These are phyloP conservation scores for Mycosphaerelloides madeirae DNA, from an alignment of 2,329 filamentous ascomycete genomes.

Conservation along the genomic window DNA sequence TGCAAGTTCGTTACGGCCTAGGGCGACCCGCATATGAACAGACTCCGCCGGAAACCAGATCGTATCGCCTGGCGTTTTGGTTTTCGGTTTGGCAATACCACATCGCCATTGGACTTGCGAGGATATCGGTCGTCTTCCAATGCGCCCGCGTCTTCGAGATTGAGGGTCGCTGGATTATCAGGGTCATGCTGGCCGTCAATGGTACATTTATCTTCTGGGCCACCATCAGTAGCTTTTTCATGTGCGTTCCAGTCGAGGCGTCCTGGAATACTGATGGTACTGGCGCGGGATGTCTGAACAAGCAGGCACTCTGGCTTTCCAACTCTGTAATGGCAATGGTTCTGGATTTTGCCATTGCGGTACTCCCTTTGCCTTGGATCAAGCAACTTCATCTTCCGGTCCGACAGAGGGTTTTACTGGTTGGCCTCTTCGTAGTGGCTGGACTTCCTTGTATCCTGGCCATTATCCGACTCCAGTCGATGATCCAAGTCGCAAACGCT, in stretches of 20 bases:
- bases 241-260: slow-evolving; percentile 1
- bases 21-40: neutral
- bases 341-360: slow-evolving; percentile 5
- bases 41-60: neutral
- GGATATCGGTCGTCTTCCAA: slow-evolving; percentile 6
- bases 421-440: slow-evolving; percentile 5
- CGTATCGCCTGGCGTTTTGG: slow-evolving; percentile 3
- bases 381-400: slow-evolving; percentile 1
- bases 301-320: slow-evolving; percentile 1
- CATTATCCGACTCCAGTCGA: slow-evolving; percentile 4
- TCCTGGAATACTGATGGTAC: slow-evolving; percentile 2
- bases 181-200: neutral
- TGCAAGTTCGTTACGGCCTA: slow-evolving; percentile 6
- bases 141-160: slow-evolving; percentile 5
- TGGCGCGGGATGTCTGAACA: neutral
- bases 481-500: slow-evolving; percentile 5
- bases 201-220: neutral
- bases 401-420: slow-evolving; percentile 4
- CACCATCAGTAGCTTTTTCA: slow-evolving; percentile 4
- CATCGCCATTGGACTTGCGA: slow-evolving; percentile 5
- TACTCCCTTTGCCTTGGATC: slow-evolving; percentile 7
- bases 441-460: slow-evolving; percentile 8
- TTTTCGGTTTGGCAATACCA: slow-evolving; percentile 4
- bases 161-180: neutral
- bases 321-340: slow-evolving; percentile 5